Evolutionary conservation across 2,329 filamentous ascomycete species (phyloP), one percentile per base, ranked within the genome.

Genomic region (Diaporthe sp.): DNA sequence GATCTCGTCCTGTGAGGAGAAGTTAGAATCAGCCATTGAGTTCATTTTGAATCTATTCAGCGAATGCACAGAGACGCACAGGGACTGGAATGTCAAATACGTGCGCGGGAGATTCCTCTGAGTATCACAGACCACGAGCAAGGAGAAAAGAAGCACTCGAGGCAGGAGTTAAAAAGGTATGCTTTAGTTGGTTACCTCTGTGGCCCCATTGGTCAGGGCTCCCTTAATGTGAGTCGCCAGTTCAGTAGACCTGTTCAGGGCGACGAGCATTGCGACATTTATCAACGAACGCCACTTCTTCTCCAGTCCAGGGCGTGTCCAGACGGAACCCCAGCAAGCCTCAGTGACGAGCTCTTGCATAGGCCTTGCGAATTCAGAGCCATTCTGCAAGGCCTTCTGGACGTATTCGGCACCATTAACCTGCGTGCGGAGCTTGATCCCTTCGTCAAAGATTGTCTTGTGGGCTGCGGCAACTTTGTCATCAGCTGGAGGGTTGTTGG

Each of bases 271-370:
- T 63, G 88, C 90, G 63, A 93, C 89, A 80, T 92, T 92, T 70
- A 93, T 82, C 71, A 93, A 84, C 70, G 86, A 89, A 61, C 91
- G 86, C 77, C 90, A 88, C 80, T 92, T 91, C 74, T 88, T 86
- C 47, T 89, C 87, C 12, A 93, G 86, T 0, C 91, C 91, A 0
- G 90, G 90, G 10, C 91, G 87, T 4, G 88, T 88, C 91, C 91
- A 93, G 35, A 88, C 87, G 74, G 87, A 87, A 19, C 91, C 91
- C 91, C 91, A 93, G 82, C 88, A 90, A 80, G 86, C 89, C 81
- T 92, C 91, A 0, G 91, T 92, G 2, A 92, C 87, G 50, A 92
- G 85, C 77, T 92, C 88, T 81, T 93, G 91, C 77, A 89, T 89
- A 0, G 91, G 88, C 51, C 85, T 83, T 2, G 89, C 85, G 81